These are phyloP conservation scores for Phytophthora cryptogea DNA, from an alignment of 352 stramenopile genomes.

Conservation along the genomic window DNA sequence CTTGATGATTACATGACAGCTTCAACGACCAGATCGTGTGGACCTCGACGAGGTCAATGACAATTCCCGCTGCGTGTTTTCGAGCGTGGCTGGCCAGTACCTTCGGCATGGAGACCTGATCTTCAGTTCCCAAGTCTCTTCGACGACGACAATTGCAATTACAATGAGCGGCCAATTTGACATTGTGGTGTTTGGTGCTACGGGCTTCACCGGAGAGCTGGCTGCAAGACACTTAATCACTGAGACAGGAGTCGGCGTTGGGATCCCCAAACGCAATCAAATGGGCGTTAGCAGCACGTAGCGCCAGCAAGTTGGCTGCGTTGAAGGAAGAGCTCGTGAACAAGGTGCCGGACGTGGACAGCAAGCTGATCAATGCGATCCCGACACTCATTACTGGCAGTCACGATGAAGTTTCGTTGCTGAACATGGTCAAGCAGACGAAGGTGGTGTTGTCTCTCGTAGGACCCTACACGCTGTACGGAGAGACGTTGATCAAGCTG, in stretches of 20 bases:
- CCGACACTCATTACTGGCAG: conserved; percentile 53
- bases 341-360: conserved; percentile 34
- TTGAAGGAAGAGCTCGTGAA: conserved; percentile 46
- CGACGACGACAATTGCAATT: background rate
- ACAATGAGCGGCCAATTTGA: conserved; percentile 31
- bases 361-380: conserved; percentile 23
- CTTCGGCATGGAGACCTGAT: conserved; percentile 3
- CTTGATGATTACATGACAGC: conserved; percentile 6
- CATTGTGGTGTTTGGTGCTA: conserved; percentile 82
- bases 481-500: conserved; percentile 67
- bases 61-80: background rate
- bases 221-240: conserved; percentile 65
- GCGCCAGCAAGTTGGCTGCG: conserved; percentile 51
- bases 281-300: conserved; percentile 87
- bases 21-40: conserved; percentile 10
- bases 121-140: conserved; percentile 9
- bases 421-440: conserved; percentile 65
- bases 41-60: conserved; percentile 6
- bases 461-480: conserved; percentile 82
- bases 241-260: conserved; percentile 36
- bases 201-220: conserved; percentile 81
- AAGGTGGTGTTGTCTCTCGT: conserved; percentile 73
- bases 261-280: conserved; percentile 35
- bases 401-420: conserved; percentile 49
- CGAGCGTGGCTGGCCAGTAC: background rate